These are phyloP conservation scores for Phallus indusiatus DNA, from an alignment of 768 basidiomycete species.

Conservation along the genomic window DNA sequence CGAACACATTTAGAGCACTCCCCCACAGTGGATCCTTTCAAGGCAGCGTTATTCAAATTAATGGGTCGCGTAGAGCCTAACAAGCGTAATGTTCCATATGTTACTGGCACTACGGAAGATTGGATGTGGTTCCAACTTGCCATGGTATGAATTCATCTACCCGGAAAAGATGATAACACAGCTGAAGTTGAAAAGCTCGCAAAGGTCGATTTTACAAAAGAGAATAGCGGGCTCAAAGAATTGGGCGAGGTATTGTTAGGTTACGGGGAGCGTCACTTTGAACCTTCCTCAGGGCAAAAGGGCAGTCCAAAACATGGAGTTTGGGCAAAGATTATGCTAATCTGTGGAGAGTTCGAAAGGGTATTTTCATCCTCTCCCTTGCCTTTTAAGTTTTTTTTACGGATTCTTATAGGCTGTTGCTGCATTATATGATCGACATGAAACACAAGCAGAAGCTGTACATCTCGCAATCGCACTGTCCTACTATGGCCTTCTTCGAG, in stretches of 20 bases:
- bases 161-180: background rate
- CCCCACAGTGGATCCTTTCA: constrained; percentile 86
- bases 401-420: constrained; percentile 64
- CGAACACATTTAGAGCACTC: constrained; percentile 76
- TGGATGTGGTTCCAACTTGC: constrained; percentile 98
- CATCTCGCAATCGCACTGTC: constrained; percentile 87
- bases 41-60: constrained; percentile 90
- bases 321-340: constrained; percentile 78
- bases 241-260: constrained; percentile 67
- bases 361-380: constrained; percentile 30
- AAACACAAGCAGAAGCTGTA: constrained; percentile 87
- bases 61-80: constrained; percentile 86
- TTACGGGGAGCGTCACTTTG: constrained; percentile 78
- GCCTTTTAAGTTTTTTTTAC: background rate
- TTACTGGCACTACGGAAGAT: constrained; percentile 90
- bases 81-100: constrained; percentile 67
- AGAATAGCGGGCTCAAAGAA: constrained; percentile 63
- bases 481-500: constrained; percentile 86
- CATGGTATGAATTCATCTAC: constrained; percentile 46
- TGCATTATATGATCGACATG: constrained; percentile 77
- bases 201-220: constrained; percentile 41
- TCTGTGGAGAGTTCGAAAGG: constrained; percentile 92
- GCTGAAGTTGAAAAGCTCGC: constrained; percentile 41
- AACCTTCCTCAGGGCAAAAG: constrained; percentile 52
- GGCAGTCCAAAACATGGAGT: constrained; percentile 42